These are phyloP conservation scores for Nigrograna mackinnonii DNA, from an alignment of 2,329 filamentous ascomycete genomes.

Conservation along the genomic window DNA sequence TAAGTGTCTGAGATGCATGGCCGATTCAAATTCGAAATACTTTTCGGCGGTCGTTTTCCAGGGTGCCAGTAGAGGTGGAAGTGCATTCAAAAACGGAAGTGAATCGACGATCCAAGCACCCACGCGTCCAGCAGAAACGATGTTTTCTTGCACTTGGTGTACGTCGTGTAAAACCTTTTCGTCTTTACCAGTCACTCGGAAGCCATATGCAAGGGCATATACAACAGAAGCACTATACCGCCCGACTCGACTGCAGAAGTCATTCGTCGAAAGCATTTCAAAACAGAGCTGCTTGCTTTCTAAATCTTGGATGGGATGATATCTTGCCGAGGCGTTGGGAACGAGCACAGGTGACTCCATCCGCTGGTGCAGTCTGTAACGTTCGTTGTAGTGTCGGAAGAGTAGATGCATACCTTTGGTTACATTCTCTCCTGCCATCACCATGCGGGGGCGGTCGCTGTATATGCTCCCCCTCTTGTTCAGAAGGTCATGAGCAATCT, in stretches of 20 bases:
- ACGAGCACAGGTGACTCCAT: constrained; percentile 40
- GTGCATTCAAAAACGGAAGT: constrained; percentile 45
- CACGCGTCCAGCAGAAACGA: constrained; percentile 23
- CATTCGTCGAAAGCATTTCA: constrained; percentile 38
- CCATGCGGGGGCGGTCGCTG: constrained; percentile 48
- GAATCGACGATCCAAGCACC: constrained; percentile 47
- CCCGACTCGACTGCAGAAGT: constrained; percentile 37
- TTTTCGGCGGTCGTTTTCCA: constrained; percentile 28
- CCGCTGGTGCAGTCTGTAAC: constrained; percentile 44
- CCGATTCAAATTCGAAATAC: constrained; percentile 13
- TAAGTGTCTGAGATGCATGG: constrained; percentile 20
- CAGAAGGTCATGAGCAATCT: constrained; percentile 55
- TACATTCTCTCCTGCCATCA: constrained; percentile 47
- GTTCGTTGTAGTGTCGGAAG: constrained; percentile 40
- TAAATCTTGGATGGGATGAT: constrained; percentile 46
- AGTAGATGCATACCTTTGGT: constrained; percentile 44
- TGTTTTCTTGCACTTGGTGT: constrained; percentile 15
- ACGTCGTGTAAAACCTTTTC: constrained; percentile 18
- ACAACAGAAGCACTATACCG: constrained; percentile 43
- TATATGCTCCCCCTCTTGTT: constrained; percentile 56
- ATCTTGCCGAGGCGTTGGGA: constrained; percentile 29
- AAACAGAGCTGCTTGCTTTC: constrained; percentile 48
- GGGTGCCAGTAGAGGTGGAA: constrained; percentile 40
- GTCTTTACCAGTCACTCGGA: constrained; percentile 30
- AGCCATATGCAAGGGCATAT: constrained; percentile 43